Evolutionary conservation across 306 rosid species (phyloP), one percentile per base, ranked within the genome.

Genomic region (Prunus mongolica): DNA sequence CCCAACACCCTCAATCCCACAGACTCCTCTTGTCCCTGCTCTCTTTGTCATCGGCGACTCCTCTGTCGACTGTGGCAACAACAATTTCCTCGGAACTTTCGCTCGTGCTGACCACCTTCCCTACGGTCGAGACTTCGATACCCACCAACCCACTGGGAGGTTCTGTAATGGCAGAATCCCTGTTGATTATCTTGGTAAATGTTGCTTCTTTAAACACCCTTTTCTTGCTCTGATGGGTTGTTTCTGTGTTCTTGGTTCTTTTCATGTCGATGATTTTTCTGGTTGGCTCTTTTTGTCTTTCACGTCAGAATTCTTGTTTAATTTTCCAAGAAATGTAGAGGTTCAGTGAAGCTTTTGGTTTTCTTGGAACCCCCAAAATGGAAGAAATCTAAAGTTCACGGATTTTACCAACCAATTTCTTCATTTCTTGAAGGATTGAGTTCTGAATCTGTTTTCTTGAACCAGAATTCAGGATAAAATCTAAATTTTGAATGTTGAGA

Each of bases 1-100:
- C 56, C 25, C 58, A 20, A 52, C 80, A 15, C 55, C 46, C 4
- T 6, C 77, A 24, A 5, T 46, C 14, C 66, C 57, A 12, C 49
- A 52, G 24, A 56, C 80, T 73, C 75, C 93, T 18, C 75, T 90
- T 16, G 95, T 75, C 32, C 91, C 95, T 0, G 93, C 97, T 12
- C 72, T 94, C 25, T 94, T 94, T 78, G 82, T 92, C 83, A 85
- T 94, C 50, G 96, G 96, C 57, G 96, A 94, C 87, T 94, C 98
- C 65, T 87, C 96, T 32, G 93, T 94, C 20, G 97, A 94, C 71
- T 85, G 81, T 15, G 97, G 97, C 22, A 92, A 93, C 82, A 94
- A 92, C 87, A 89, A 94, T 55, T 94, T 78, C 69, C 93, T 94
- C 0, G 88, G 77, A 15, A 94, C 98, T 2, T 82, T 94, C 9